These are phyloP conservation scores for Diphasiastrum complanatum DNA, from an alignment of 83 land plant genomes.

Conservation along the genomic window DNA sequence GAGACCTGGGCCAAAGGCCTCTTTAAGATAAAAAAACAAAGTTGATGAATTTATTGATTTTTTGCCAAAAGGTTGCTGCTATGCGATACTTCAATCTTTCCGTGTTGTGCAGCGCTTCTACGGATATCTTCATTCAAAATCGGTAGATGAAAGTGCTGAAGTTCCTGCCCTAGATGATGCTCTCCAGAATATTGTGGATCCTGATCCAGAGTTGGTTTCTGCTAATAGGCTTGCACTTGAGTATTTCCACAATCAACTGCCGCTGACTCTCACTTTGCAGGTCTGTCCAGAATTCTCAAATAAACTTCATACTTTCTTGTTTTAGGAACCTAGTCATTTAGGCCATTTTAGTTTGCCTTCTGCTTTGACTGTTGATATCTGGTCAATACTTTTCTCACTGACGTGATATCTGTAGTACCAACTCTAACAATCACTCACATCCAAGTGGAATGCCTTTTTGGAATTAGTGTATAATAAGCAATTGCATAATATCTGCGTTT, in stretches of 20 bases:
- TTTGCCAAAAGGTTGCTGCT: not conserved
- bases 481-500: not conserved
- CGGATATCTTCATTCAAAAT: conserved; percentile 55
- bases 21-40: too few species aligned
- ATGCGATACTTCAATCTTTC: not conserved
- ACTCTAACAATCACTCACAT: too few species aligned
- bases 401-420: too few species aligned
- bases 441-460: too few species aligned
- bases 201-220: conserved; percentile 52
- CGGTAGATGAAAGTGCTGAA: conserved; percentile 60
- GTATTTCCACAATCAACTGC: conserved; percentile 38
- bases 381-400: too few species aligned
- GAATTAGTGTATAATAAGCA: too few species aligned
- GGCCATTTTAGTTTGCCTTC: too few species aligned
- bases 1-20: too few species aligned
- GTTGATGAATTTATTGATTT: too few species aligned
- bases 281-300: conserved; percentile 51
- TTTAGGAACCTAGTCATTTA: not conserved
- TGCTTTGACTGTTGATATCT: too few species aligned
- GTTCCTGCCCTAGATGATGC: conserved; percentile 70
- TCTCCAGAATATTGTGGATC: conserved; percentile 53
- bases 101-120: conserved; percentile 60
- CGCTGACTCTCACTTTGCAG: conserved; percentile 33
- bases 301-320: conserved; percentile 3
- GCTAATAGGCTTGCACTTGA: conserved; percentile 38